These are phyloP conservation scores for Mortierella sp. DNA, from an alignment of 371 early-diverging fungal genomes.

Conservation along the genomic window DNA sequence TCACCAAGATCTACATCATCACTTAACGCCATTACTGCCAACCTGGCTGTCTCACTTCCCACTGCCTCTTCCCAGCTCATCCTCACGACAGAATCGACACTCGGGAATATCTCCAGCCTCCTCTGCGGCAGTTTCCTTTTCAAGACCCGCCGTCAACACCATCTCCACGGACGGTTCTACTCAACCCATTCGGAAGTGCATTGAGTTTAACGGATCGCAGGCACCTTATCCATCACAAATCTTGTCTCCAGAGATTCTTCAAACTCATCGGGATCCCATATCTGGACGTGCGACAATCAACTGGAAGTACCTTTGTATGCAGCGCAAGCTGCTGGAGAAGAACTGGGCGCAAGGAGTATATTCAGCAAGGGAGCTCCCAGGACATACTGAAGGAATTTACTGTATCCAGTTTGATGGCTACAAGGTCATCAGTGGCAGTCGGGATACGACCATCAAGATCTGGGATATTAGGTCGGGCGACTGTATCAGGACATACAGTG, in stretches of 20 bases:
- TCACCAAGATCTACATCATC: constrained; percentile 25
- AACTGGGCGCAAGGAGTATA: constrained; percentile 82
- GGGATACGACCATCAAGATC: constrained; percentile 86
- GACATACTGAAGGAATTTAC: constrained; percentile 95
- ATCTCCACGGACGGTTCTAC: neutral
- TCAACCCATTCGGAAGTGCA: constrained; percentile 25
- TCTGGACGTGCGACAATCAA: constrained; percentile 65
- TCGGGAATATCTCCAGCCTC: constrained; percentile 20
- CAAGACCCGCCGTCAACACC: neutral
- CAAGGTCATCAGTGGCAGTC: constrained; percentile 85
- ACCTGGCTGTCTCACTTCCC: constrained; percentile 54
- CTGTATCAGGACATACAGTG: constrained; percentile 72
- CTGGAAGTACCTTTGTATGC: constrained; percentile 78
- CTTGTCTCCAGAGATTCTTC: constrained; percentile 21
- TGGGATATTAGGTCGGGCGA: constrained; percentile 82
- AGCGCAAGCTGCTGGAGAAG: constrained; percentile 66
- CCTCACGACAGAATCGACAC: constrained; percentile 33
- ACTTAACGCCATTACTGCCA: constrained; percentile 35
- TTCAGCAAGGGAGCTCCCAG: constrained; percentile 71
- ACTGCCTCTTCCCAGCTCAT: constrained; percentile 34
- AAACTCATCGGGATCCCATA: constrained; percentile 48
- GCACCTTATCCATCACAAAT: constrained; percentile 37
- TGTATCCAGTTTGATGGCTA: constrained; percentile 87
- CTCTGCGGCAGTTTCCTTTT: constrained; percentile 16
- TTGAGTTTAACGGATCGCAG: constrained; percentile 19